Base-by-base conservation (phyloP, 2,329 filamentous ascomycete species). In the Xylaria multiplex region DNA sequence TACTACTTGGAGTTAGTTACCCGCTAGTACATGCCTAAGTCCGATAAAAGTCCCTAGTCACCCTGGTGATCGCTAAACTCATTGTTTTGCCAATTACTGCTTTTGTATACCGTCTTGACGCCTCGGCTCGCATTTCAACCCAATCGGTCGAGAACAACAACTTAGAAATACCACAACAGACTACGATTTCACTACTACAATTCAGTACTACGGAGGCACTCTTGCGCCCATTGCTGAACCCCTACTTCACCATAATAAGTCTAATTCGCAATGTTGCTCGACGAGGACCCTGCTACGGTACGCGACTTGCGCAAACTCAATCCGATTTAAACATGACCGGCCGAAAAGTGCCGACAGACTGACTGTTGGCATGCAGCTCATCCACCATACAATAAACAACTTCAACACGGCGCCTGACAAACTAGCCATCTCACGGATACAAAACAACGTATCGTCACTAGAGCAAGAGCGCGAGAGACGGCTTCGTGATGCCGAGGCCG, bases 331-430 rank as follows among this genome's bases (percentile, higher is more conserved):
- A 5, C 6, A 52, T 6, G 19, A 32, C 35, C 8, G 45, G 37
- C 37, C 37, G 16, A 56, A 7, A 46, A 59, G 64, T 24, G 42
- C 65, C 67, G 19, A 65, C 27, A 27, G 27, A 37, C 64, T 30
- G 11, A n/a, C n/a, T 50, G 11, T n/a, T 7, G 19, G n/a, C 27
- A 11, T 63, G 53, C 79, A 96, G 92, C 91, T 97, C 76, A 97
- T 99, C 81, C 87, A 90, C 77, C 91, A 96, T 82, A 97, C 94
- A 48, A 91, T 96, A 75, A 86, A 90, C 74, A 97, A 97, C 85
- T 99, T 99, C 88, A 96, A 97, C 83, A 97, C 95, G 75, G 85
- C 88, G 22, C 93, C 93, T 11, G 96, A 99, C 84, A 96, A 93
- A 76, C 84, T 89, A 71, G 92, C 92, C 68, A 88, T 98, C 22